Evolutionary conservation across 2,329 filamentous ascomycete species (phyloP).

Genomic region (Phyllosticta paracitricarpa): DNA sequence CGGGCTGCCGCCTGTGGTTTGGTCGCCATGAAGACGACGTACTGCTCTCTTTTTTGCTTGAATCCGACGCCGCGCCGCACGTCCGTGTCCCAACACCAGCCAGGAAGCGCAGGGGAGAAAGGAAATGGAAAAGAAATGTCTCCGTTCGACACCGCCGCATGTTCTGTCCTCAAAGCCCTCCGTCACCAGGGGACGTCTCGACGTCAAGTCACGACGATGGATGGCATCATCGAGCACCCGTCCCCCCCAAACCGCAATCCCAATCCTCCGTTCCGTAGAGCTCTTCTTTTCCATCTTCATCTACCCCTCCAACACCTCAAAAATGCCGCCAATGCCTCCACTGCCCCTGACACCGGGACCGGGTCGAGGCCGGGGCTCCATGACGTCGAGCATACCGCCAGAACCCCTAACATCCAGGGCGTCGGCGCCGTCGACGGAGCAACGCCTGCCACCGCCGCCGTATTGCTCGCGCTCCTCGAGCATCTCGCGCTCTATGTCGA

Average conservation of each 20-base stretch:
- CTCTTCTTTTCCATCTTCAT: not conserved
- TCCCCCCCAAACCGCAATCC: not conserved
- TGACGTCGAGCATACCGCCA: not conserved
- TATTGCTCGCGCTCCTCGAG: constrained; percentile 25
- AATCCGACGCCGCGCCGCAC: no score
- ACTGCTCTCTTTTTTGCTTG: no score
- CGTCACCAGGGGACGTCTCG: not conserved
- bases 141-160: no score
- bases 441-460: constrained; percentile 13
- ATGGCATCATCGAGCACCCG: not conserved
- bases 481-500: constrained; percentile 24
- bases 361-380: constrained; percentile 23
- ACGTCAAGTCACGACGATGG: no score
- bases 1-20: no score
- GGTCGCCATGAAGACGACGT: no score
- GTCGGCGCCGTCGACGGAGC: not conserved
- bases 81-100: no score
- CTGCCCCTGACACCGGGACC: constrained; percentile 1
- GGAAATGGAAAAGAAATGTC: no score
- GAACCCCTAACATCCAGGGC: not conserved
- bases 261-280: no score
- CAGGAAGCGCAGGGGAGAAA: no score
- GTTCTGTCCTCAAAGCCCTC: no score
- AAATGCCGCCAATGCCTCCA: constrained; percentile 20
- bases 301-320: constrained; percentile 22